phyloP scores from a whole-genome alignment of 2,329 filamentous ascomycete genomes.

The Aspergillus clavatus region DNA sequence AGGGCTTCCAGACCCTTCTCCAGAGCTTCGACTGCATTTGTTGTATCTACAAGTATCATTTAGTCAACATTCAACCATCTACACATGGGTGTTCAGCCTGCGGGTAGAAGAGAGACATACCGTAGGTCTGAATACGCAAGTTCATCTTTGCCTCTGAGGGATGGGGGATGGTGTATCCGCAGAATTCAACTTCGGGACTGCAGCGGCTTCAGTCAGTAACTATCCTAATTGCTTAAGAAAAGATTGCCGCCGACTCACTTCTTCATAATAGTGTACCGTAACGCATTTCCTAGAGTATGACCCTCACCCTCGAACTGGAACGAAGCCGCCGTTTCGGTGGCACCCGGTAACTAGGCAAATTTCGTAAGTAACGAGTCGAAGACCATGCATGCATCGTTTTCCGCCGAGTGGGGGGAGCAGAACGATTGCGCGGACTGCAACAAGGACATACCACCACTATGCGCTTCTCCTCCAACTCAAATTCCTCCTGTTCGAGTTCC shows the following conservation, averaged over 20 bases:
- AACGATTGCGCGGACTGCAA: neutral
- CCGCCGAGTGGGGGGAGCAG: neutral
- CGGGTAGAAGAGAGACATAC: conserved; percentile 47
- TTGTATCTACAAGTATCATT: conserved; percentile 55
- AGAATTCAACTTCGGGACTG: conserved; percentile 95
- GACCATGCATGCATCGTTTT: neutral
- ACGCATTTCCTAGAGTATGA: conserved; percentile 89
- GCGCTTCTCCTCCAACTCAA: conserved; percentile 45
- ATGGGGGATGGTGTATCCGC: conserved; percentile 95
- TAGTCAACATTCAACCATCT: neutral
- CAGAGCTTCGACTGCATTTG: conserved; percentile 75
- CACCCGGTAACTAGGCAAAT: conserved; percentile 66
- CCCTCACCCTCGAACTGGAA: conserved; percentile 94
- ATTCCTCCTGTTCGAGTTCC: conserved; percentile 41
- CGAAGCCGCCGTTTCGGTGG: conserved; percentile 78
- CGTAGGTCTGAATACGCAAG: conserved; percentile 92
- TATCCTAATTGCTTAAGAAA: neutral
- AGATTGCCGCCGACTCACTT: conserved; percentile 59
- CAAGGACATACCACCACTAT: conserved; percentile 56
- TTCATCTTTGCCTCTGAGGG: conserved; percentile 97
- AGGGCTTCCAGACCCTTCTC: conserved; percentile 87
- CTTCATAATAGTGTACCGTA: conserved; percentile 97
- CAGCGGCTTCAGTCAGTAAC: conserved; percentile 9
- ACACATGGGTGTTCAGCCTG: too few relatives aligned
- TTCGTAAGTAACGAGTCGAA: neutral